phyloP scores from a whole-genome alignment of 2,329 filamentous ascomycete genomes.

The Ceratocystis lukuohia region DNA sequence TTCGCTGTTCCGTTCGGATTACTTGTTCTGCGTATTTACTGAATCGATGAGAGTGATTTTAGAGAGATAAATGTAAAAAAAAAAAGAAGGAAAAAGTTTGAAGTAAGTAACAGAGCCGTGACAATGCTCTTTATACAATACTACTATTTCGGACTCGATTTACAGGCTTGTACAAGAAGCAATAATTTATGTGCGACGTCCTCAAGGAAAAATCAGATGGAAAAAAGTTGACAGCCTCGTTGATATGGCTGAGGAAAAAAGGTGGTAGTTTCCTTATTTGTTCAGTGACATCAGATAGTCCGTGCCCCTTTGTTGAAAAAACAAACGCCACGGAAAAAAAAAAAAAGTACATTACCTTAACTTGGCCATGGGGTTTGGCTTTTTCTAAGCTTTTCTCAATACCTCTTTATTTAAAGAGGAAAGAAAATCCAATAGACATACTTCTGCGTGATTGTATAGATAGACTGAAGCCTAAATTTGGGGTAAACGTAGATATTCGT shows the following conservation, averaged over 20 bases:
- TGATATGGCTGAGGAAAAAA: conserved; percentile 6
- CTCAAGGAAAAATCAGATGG: conserved; percentile 4
- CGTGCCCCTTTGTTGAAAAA: not conserved
- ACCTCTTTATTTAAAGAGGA: too few relatives aligned
- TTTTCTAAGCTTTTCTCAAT: too few relatives aligned
- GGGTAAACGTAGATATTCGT: not conserved
- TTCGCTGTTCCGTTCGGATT: not conserved
- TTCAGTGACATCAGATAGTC: conserved; percentile 8
- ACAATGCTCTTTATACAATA: too few relatives aligned
- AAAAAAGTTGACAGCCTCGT: conserved; percentile 9
- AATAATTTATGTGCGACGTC: not conserved
- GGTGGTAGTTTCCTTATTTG: not conserved
- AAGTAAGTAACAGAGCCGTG: too few relatives aligned
- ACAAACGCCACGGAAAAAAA: not conserved
- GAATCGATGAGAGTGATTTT: too few relatives aligned
- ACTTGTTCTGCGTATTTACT: not conserved
- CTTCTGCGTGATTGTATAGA: too few relatives aligned
- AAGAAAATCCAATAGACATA: too few relatives aligned
- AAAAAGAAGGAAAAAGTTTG: too few relatives aligned
- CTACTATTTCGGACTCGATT: too few relatives aligned
- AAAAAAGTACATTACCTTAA: not conserved
- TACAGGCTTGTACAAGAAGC: not conserved
- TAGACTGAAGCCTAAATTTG: too few relatives aligned
- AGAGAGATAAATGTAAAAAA: too few relatives aligned
- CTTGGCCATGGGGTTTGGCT: too few relatives aligned